Conservation (phyloP, 306 rosid genomes). For the Prunus kanzakura region DNA sequence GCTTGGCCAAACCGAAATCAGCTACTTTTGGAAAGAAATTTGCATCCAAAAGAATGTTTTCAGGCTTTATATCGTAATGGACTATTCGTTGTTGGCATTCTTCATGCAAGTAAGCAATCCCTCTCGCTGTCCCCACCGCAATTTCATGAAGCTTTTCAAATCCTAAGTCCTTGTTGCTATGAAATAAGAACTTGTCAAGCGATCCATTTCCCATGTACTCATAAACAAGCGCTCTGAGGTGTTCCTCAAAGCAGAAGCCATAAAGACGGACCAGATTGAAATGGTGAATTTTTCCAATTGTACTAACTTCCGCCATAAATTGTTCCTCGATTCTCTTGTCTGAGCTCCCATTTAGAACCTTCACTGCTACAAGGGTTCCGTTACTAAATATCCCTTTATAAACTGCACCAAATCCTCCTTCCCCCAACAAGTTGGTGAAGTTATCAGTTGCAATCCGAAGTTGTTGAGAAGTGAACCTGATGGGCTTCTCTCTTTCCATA, state of each 20-base stretch:
- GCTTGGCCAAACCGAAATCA: conserved; percentile 55
- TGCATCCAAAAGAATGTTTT: conserved; percentile 39
- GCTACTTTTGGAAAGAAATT: conserved; percentile 33
- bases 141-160: conserved; percentile 42
- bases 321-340: conserved; percentile 32
- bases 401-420: conserved; percentile 40
- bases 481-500: conserved; percentile 39
- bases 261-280: conserved; percentile 37
- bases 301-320: conserved; percentile 34
- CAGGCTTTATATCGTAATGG: conserved; percentile 57
- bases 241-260: conserved; percentile 40
- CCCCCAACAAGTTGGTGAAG: conserved; percentile 13
- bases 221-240: conserved; percentile 43
- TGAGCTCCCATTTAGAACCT: conserved; percentile 28
- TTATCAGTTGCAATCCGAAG: neutral
- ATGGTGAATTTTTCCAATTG: conserved; percentile 32
- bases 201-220: conserved; percentile 11
- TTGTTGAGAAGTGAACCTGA: neutral
- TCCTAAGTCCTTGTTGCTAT: conserved; percentile 16
- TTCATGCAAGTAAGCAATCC: conserved; percentile 45
- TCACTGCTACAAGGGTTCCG: conserved; percentile 36
- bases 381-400: conserved; percentile 32
- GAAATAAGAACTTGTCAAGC: conserved; percentile 36
- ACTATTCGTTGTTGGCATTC: conserved; percentile 42
- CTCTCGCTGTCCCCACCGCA: conserved; percentile 43